Evolutionary conservation across 2,329 filamentous ascomycete genomes (phyloP).

Genomic region (Pseudohalonectria lignicola): DNA sequence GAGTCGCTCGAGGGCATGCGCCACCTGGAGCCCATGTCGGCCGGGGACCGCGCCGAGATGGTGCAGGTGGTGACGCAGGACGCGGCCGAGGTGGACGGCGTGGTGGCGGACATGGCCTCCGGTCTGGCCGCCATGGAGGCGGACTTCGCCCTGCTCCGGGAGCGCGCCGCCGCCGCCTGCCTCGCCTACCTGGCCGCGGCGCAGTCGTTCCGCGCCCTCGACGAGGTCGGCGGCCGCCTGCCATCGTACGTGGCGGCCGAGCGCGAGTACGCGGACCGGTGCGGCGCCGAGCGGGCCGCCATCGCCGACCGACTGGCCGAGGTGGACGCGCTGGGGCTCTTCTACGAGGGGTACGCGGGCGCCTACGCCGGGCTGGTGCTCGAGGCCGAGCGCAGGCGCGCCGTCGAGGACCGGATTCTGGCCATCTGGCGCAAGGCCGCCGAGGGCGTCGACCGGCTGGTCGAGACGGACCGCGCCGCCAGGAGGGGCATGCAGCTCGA

Average conservation of each 20-base stretch:
- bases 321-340: slow-evolving; percentile 64
- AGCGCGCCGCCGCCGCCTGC: slow-evolving; percentile 48
- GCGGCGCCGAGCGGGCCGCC: slow-evolving; percentile 62
- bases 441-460: slow-evolving; percentile 63
- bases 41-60: slow-evolving; percentile 73
- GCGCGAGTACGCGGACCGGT: slow-evolving; percentile 51
- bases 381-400: slow-evolving; percentile 67
- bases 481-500: slow-evolving; percentile 71
- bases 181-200: slow-evolving; percentile 46
- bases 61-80: slow-evolving; percentile 68
- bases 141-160: slow-evolving; percentile 51
- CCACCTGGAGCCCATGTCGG: slow-evolving; percentile 57
- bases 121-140: slow-evolving; percentile 67
- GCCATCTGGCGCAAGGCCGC: slow-evolving; percentile 67
- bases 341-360: slow-evolving; percentile 78
- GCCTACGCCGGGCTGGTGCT: slow-evolving; percentile 79
- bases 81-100: slow-evolving; percentile 53
- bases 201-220: slow-evolving; percentile 54
- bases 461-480: slow-evolving; percentile 60
- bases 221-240: slow-evolving; percentile 55
- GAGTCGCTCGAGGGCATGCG: slow-evolving; percentile 24
- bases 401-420: slow-evolving; percentile 63
- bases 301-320: slow-evolving; percentile 63
- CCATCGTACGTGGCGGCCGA: slow-evolving; percentile 54
- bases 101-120: slow-evolving; percentile 61